Evolutionary conservation across 225 moss, liverwort and hornwort genomes (phyloP).

Genomic region (Ulota crispa): DNA sequence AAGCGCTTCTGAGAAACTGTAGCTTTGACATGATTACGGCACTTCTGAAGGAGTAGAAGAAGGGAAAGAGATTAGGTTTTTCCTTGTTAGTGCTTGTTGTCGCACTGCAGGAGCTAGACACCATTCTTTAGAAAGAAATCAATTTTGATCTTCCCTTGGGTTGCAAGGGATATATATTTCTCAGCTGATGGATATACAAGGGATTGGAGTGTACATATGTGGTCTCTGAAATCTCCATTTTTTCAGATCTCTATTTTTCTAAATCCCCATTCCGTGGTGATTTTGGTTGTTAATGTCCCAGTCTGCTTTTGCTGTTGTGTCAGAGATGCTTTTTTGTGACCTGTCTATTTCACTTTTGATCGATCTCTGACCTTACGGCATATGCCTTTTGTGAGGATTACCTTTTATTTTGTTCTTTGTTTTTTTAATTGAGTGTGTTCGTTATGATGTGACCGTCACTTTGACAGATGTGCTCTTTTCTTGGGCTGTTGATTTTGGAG

Average conservation of each 20-base stretch:
- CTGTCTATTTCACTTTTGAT: conserved; percentile 12
- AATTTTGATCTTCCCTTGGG: conserved; percentile 20
- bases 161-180: neutral
- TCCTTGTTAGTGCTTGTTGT: neutral
- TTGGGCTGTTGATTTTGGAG: neutral
- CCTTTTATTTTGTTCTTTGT: neutral
- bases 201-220: neutral
- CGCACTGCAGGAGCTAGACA: neutral
- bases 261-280: neutral
- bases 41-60: conserved; percentile 9
- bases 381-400: conserved; percentile 8
- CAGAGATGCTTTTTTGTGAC: neutral
- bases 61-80: neutral
- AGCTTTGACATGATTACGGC: conserved; percentile 9
- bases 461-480: neutral
- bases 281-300: neutral
- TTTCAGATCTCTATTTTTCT: neutral
- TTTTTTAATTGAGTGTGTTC: neutral
- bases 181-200: conserved; percentile 4
- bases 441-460: conserved; percentile 4
- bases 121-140: conserved; percentile 18
- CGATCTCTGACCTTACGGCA: neutral
- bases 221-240: neutral
- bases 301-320: neutral
- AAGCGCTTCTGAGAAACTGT: neutral